Evolutionary conservation across 768 basidiomycete genomes (phyloP).

Genomic region (Termitomyces sp.): DNA sequence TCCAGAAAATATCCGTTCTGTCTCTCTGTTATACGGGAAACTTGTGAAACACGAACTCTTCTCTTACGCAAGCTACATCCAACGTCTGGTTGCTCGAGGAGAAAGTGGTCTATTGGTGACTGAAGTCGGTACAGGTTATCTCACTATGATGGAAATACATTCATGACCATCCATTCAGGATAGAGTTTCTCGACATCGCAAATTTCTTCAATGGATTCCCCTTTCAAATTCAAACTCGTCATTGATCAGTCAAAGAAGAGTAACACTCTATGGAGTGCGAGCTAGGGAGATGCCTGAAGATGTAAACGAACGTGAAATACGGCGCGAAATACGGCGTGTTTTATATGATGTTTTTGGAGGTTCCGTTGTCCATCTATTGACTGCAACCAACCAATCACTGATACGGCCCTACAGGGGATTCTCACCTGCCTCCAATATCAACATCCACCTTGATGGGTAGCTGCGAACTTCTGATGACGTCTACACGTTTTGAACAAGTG

Average conservation of each 20-base stretch:
- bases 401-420: conserved; percentile 23
- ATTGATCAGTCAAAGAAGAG: conserved; percentile 61
- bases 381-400: conserved; percentile 2
- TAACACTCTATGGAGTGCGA: conserved; percentile 63
- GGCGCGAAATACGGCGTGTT: conserved; percentile 58
- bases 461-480: conserved; percentile 43
- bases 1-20: conserved; percentile 45
- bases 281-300: conserved; percentile 71
- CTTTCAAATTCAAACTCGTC: conserved; percentile 55
- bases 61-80: conserved; percentile 70
- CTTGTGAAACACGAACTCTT: conserved; percentile 67
- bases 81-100: conserved; percentile 76
- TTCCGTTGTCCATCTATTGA: conserved; percentile 14
- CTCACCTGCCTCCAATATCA: conserved; percentile 23
- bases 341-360: conserved; percentile 70
- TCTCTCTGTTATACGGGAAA: conserved; percentile 67
- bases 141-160: conserved; percentile 6
- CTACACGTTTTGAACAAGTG: conserved; percentile 72
- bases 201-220: conserved; percentile 69
- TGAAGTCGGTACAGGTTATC: conserved; percentile 35
- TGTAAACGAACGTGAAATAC: conserved; percentile 60
- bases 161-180: conserved; percentile 24
- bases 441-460: conserved; percentile 30
- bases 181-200: conserved; percentile 55
- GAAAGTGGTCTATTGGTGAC: conserved; percentile 53